These are phyloP conservation scores for Solanum appendiculatum DNA, from an alignment of 257 asterid genomes.

Conservation along the genomic window DNA sequence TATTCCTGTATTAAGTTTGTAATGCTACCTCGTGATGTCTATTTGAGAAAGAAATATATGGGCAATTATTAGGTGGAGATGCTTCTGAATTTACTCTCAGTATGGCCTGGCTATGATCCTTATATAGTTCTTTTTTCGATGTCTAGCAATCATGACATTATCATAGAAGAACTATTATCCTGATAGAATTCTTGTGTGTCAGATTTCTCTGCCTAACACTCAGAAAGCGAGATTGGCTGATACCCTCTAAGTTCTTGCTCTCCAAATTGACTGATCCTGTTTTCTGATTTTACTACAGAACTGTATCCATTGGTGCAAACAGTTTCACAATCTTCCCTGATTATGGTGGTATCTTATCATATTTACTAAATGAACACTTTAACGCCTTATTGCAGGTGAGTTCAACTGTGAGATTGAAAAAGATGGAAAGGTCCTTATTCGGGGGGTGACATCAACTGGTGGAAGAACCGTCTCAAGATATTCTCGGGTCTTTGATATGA, in stretches of 20 bases:
- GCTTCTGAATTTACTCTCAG: neutral
- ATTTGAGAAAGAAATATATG: neutral
- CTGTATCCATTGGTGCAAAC: neutral
- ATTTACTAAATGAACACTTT: neutral
- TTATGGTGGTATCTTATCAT: neutral
- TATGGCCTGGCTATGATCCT: neutral
- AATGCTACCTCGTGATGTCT: neutral
- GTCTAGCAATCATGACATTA: neutral
- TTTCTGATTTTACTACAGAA: neutral
- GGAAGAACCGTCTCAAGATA: conserved; percentile 31
- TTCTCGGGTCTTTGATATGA: conserved; percentile 61
- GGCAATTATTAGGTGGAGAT: neutral
- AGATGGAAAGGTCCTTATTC: conserved; percentile 54
- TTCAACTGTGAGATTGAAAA: conserved; percentile 52
- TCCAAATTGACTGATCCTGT: neutral
- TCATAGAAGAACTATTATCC: neutral
- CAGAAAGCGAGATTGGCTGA: neutral
- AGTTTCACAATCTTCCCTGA: neutral
- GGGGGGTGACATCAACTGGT: conserved; percentile 69
- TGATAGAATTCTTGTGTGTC: neutral
- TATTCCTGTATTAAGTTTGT: neutral
- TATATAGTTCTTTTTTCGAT: neutral
- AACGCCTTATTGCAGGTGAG: conserved; percentile 34
- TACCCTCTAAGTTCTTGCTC: neutral
- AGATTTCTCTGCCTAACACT: neutral